phyloP scores from a whole-genome alignment of 805 yeast species.

The Komagataella phaffii region DNA sequence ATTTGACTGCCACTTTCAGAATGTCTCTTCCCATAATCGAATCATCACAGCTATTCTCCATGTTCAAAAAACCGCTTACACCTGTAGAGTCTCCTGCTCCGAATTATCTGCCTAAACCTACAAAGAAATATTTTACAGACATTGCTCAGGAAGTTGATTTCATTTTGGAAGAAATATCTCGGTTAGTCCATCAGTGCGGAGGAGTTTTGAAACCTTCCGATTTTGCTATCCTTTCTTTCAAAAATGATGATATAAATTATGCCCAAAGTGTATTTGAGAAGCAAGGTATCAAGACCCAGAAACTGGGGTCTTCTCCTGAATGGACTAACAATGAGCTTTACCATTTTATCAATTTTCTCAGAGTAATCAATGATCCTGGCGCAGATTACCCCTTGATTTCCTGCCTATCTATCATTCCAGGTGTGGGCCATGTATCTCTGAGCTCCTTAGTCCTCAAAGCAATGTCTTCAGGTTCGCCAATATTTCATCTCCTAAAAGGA shows the following conservation, averaged over 20 bases:
- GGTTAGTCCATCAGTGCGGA: constrained; percentile 26
- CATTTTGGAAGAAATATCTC: constrained; percentile 27
- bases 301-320: constrained; percentile 30
- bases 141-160: constrained; percentile 26
- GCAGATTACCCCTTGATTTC: constrained; percentile 15
- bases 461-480: neutral
- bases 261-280: constrained; percentile 23
- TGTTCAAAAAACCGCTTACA: constrained; percentile 5
- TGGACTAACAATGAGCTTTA: constrained; percentile 36
- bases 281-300: constrained; percentile 28
- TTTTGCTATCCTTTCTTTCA: constrained; percentile 36
- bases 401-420: constrained; percentile 10
- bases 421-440: neutral
- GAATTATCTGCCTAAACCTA: constrained; percentile 11
- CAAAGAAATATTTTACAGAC: constrained; percentile 12
- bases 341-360: constrained; percentile 34
- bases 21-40: constrained; percentile 43
- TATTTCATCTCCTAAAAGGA: neutral
- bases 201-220: constrained; percentile 30
- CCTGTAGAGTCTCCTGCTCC: constrained; percentile 9
- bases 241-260: constrained; percentile 33
- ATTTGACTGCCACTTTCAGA: constrained; percentile 42
- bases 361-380: constrained; percentile 18
- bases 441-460: neutral
- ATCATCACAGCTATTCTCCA: constrained; percentile 21